These are phyloP conservation scores for Leishmania guyanensis DNA, from an alignment of 208 protist species.

Conservation along the genomic window DNA sequence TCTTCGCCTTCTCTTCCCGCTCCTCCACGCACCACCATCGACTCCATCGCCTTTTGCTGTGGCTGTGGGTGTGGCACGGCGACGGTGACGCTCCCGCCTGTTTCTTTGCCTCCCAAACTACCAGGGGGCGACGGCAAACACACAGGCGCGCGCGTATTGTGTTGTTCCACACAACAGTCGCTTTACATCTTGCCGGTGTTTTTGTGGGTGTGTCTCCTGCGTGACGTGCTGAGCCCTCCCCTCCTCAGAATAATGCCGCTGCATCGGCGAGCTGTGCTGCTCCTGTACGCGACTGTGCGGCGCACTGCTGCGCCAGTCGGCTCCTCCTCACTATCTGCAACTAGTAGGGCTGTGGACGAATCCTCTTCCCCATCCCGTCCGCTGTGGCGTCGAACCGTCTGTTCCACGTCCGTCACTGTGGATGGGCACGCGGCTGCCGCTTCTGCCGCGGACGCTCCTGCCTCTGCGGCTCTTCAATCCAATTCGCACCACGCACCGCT, in stretches of 20 bases:
- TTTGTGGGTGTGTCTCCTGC: neutral
- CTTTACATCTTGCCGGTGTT: neutral
- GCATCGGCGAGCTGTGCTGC: constrained; percentile 2
- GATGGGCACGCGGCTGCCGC: neutral
- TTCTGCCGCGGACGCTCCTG: neutral
- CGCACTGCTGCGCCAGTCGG: neutral
- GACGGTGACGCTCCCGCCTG: neutral
- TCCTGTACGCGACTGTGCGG: neutral
- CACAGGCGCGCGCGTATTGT: neutral
- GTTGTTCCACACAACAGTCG: too few relatives aligned
- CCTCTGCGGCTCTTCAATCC: neutral
- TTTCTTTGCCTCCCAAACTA: neutral
- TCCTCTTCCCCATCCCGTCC: neutral
- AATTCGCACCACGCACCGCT: neutral
- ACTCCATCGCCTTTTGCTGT: neutral
- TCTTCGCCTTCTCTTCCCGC: neutral
- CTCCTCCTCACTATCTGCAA: neutral
- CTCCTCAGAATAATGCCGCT: neutral
- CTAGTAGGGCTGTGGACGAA: neutral
- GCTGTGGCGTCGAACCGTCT: neutral
- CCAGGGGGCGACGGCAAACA: neutral
- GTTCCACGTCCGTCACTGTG: neutral
- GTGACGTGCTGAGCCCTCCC: neutral
- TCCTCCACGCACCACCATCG: neutral
- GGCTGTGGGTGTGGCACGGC: neutral